Percentiles rank a stretch among this genome's conserved stretches.
These are phyloP conservation scores for Peronospora belbahrii DNA, from an alignment of 352 stramenopile genomes.

Conservation along the genomic window DNA sequence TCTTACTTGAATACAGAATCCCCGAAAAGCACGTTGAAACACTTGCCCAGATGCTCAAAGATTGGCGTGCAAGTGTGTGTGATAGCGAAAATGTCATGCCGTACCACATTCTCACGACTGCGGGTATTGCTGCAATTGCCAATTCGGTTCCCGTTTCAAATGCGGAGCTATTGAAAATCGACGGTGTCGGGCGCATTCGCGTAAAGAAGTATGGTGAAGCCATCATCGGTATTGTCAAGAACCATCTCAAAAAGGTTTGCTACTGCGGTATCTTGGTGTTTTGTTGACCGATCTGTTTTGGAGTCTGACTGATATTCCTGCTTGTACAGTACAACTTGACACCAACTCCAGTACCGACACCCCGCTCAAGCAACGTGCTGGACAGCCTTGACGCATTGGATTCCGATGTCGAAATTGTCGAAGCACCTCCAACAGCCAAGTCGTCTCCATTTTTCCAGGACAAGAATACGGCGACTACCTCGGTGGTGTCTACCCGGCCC, in stretches of 20 bases:
- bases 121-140: conserved; percentile 72
- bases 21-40: conserved; percentile 58
- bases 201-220: conserved; percentile 82
- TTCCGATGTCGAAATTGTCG: conserved; percentile 17
- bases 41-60: conserved; percentile 73
- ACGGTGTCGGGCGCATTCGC: conserved; percentile 72
- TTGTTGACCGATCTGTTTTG: background rate
- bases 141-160: conserved; percentile 70
- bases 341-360: conserved; percentile 25
- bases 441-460: conserved; percentile 48
- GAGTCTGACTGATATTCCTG: background rate
- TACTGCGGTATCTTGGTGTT: background rate
- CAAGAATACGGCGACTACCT: conserved; percentile 15
- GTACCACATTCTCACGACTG: conserved; percentile 80
- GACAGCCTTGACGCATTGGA: conserved; percentile 29
- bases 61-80: conserved; percentile 81
- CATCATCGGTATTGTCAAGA: conserved; percentile 80
- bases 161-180: conserved; percentile 70
- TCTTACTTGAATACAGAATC: conserved; percentile 33
- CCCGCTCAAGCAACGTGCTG: conserved; percentile 13
- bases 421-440: conserved; percentile 15
- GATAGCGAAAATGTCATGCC: conserved; percentile 84
- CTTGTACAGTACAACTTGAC: conserved; percentile 53
- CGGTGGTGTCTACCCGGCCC: conserved; percentile 3
- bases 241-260: conserved; percentile 65